Evolutionary conservation across 495 filamentous ascomycete species (phyloP).

Genomic region (Corynascus novoguineensis): DNA sequence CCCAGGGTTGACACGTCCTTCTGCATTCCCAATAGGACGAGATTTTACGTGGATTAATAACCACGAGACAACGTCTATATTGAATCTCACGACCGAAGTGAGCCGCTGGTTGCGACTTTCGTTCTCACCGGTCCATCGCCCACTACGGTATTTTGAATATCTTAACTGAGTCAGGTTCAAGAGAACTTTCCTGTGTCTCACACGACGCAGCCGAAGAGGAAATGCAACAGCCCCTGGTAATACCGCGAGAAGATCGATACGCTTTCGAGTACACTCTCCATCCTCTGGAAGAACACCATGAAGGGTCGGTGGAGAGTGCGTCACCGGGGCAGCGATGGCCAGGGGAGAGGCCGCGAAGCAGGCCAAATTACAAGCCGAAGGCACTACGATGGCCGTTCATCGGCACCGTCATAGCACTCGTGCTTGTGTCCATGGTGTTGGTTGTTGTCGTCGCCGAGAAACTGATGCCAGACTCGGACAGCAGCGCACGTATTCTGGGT

Average conservation of each 20-base stretch:
- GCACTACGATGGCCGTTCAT: slow-evolving; percentile 34
- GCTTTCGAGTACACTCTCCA: slow-evolving; percentile 26
- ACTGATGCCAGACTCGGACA: slow-evolving; percentile 31
- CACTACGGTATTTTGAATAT: not conserved
- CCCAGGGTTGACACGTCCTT: slow-evolving; percentile 2
- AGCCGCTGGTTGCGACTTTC: not conserved
- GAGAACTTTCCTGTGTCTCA: no score
- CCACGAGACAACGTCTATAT: not conserved
- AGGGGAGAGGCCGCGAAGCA: slow-evolving; percentile 2
- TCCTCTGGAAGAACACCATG: slow-evolving; percentile 25
- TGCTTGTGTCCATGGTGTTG: slow-evolving; percentile 26
- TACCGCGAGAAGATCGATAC: slow-evolving; percentile 10
- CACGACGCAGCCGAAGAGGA: not conserved
- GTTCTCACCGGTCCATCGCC: no score
- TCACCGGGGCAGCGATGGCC: not conserved
- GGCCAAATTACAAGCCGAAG: slow-evolving; percentile 31
- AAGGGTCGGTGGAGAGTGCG: not conserved
- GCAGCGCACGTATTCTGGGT: slow-evolving; percentile 19
- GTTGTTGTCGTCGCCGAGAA: slow-evolving; percentile 27
- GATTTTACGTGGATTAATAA: not conserved
- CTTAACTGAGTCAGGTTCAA: not conserved
- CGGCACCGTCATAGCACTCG: slow-evolving; percentile 17
- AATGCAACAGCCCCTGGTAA: slow-evolving; percentile 22
- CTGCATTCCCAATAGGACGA: slow-evolving; percentile 10
- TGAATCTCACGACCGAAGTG: not conserved